These are phyloP conservation scores for Pluteus cervinus DNA, from an alignment of 768 basidiomycete genomes.

Conservation along the genomic window DNA sequence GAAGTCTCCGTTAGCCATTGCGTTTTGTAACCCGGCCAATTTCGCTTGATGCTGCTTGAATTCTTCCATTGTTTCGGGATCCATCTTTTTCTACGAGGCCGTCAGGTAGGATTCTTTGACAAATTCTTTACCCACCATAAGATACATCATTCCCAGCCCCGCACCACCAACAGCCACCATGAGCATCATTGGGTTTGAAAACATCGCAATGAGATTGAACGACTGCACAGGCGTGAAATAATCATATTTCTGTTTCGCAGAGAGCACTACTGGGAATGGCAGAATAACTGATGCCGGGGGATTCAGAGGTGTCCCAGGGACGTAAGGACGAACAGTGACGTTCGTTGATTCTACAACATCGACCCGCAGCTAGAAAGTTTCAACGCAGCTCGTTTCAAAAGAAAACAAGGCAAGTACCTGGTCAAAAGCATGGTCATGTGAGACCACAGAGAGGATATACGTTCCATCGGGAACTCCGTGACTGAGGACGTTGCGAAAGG, in stretches of 20 bases:
- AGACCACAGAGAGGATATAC: conserved; percentile 60
- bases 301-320: conserved; percentile 62
- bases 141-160: conserved; percentile 69
- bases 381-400: conserved; percentile 1
- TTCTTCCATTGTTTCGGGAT: conserved; percentile 62
- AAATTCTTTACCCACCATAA: conserved; percentile 51
- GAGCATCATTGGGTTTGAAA: conserved; percentile 82
- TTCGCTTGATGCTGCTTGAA: conserved; percentile 57
- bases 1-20: conserved; percentile 52
- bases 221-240: conserved; percentile 68
- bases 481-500: conserved; percentile 42
- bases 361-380: conserved; percentile 50
- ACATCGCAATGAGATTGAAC: conserved; percentile 71
- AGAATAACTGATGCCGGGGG: conserved; percentile 50
- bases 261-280: conserved; percentile 55
- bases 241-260: conserved; percentile 45
- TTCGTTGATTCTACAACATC: conserved; percentile 45
- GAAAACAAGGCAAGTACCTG: conserved; percentile 36
- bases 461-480: conserved; percentile 62
- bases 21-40: conserved; percentile 47
- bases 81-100: conserved; percentile 62
- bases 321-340: conserved; percentile 47
- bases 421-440: conserved; percentile 68
- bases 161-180: conserved; percentile 62
- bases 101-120: no score